Evolutionary conservation across 768 basidiomycete species (phyloP), one percentile per base, ranked within the genome.

Genomic region (Arthromyces matolae): DNA sequence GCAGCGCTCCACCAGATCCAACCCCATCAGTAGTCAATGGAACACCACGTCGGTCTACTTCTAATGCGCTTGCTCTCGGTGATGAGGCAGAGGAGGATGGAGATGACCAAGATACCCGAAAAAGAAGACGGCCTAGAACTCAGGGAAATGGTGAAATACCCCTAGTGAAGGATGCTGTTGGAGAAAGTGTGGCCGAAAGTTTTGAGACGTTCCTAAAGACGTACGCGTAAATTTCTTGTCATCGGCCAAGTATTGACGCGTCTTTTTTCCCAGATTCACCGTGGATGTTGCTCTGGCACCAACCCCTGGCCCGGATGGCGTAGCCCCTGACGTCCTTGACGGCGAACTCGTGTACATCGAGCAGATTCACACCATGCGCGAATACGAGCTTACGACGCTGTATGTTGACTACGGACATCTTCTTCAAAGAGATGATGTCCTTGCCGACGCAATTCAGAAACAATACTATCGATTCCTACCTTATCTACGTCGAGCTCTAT

Each of bases 381-480:
- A 94, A 64, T 93, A 89, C 64, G 88, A 93, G 62, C 76, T 96
- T 44, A 91, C 92, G 8, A 98, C 95, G 0, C 85, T 99, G 62
- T 99, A 97, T 62, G 86, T 99, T 67, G 94, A 98, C 71, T 98
- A 87, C 51, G 80, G 83, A 8, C 93, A 99, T 64, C 77, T 98
- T 28, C 78, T 96, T 22, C 83, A 87, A 62, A 79, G 84, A 45
- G 94, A 98, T 63, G 93, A 96, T 53, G 86, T 93, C 5, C 85
- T 98, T 16, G 94, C 95, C 0, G 82, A 89, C 54, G 95, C 95
- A 2, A 91, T 99, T 50, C 85, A 89, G 55, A 88, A 83, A 52
- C 92, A 96, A 63, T 98, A 99, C 64, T 98, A 98, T 64, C 84
- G 96, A 60, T 98, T 98, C 69, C 72, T 98, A 1, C 95, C 95